These are phyloP conservation scores for Globisporangium paddicum DNA, from an alignment of 352 stramenopile genomes.

Conservation along the genomic window DNA sequence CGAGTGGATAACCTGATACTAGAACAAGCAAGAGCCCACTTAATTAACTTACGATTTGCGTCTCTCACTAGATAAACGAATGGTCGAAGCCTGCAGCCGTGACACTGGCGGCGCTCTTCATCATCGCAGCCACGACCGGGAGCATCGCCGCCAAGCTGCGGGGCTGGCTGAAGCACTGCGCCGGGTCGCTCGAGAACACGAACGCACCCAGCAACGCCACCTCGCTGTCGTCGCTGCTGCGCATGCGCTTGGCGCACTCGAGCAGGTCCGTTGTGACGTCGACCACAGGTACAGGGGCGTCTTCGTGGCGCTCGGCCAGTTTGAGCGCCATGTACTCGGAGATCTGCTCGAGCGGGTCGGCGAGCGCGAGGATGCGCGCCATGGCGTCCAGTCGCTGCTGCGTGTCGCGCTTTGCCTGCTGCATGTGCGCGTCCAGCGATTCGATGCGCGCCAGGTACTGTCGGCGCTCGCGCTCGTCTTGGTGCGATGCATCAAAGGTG, in stretches of 20 bases:
- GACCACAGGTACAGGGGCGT: slow-evolving; percentile 15
- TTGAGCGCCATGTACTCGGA: slow-evolving; percentile 55
- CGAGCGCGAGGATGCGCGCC: slow-evolving; percentile 46
- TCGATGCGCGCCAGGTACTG: slow-evolving; percentile 34
- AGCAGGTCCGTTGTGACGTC: slow-evolving; percentile 49
- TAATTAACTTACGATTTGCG: neutral
- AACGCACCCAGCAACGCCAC: slow-evolving; percentile 56
- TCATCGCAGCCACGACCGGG: slow-evolving; percentile 59
- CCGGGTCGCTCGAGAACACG: slow-evolving; percentile 45
- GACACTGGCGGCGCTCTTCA: slow-evolving; percentile 21
- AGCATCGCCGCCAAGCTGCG: slow-evolving; percentile 34
- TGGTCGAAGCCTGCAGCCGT: slow-evolving; percentile 11
- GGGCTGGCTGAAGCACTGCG: slow-evolving; percentile 9
- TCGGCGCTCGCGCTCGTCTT: slow-evolving; percentile 31
- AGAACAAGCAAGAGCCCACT: neutral
- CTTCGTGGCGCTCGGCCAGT: slow-evolving; percentile 24
- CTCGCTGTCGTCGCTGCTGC: slow-evolving; percentile 40
- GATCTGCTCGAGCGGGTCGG: slow-evolving; percentile 55
- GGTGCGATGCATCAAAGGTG: neutral
- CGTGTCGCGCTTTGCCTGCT: slow-evolving; percentile 22
- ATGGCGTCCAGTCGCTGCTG: slow-evolving; percentile 49
- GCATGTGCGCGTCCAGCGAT: slow-evolving; percentile 37
- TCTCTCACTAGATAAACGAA: neutral
- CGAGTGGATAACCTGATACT: slow-evolving; percentile 70
- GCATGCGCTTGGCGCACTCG: slow-evolving; percentile 42